Base-by-base conservation (phyloP, 805 yeast species). In the Kazachstania kunashirensis region DNA sequence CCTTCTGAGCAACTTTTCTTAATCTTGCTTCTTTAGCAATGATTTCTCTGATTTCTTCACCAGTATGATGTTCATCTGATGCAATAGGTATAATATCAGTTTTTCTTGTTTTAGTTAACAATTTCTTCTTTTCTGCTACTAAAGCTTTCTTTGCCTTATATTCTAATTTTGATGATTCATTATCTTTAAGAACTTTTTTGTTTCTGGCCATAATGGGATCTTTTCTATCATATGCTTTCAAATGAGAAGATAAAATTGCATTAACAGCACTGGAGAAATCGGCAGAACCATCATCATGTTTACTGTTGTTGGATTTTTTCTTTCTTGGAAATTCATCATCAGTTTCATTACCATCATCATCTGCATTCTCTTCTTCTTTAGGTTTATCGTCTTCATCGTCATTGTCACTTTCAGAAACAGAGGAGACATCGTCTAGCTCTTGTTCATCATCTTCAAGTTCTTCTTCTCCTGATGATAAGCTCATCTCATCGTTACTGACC, bases 131-230 rank as follows among this genome's bases (percentile, higher is more conserved):
- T 52, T 92, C 97, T 2, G 72, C 70, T 11, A 75, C 59, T 13
- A 89, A 43, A 15, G 77, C 73, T 46, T 79, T 69, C 50, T 75
- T 77, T 9, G 96, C 97, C 56, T 85, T 83, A 41, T 75, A 73
- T 49, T 89, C 96, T 31, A 92, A 65, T 52, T 81, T 83, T 35
- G 83, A 84, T 23, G 77, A 71, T 48, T 88, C 96, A 39, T 82
- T 70, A 46, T 83, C 78, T 61, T 78, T 79, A 34, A 77, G 43
- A 0, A 78, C 72, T 29, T 71, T 67, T 46, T 80, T 82, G 52
- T 83, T 82, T 61, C 97, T 77, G 6, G 89, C 88, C 62, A 89
- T 69, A 38, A 89, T 84, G 3, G 98, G 98, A 56, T 88, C 95
- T 31, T 72, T 72, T 53, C 96, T 70, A 52, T 82, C 85, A 50